These are phyloP conservation scores for Botrytis tulipae DNA, from an alignment of 2,329 filamentous ascomycete species.

Conservation along the genomic window DNA sequence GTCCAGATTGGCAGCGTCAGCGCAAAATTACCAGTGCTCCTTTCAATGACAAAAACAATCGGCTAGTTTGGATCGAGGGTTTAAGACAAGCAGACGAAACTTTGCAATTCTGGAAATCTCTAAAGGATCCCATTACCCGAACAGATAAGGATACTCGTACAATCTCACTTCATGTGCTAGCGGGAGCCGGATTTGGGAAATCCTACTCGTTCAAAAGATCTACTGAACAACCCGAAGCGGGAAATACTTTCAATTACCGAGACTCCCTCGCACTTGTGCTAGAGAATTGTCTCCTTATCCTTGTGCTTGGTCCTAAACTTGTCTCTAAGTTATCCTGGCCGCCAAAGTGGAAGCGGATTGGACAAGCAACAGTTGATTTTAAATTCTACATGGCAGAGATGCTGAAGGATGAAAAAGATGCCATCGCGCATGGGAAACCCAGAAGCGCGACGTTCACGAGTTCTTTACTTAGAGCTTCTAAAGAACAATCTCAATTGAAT, in stretches of 20 bases:
- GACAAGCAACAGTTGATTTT: background rate
- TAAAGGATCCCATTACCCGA: background rate
- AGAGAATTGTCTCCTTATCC: conserved; percentile 2
- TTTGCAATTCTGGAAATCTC: conserved; percentile 11
- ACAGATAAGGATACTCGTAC: conserved; percentile 6
- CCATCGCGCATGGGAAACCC: background rate
- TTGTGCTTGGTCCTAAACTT: background rate
- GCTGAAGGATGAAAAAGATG: conserved; percentile 1
- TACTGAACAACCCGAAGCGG: background rate
- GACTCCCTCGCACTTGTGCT: background rate
- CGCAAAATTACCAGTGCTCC: conserved; percentile 5
- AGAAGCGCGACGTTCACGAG: background rate
- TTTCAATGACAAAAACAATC: conserved; percentile 9
- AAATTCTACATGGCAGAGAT: conserved; percentile 4
- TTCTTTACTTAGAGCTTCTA: conserved; percentile 11
- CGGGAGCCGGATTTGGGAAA: conserved; percentile 5
- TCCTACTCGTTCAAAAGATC: conserved; percentile 8
- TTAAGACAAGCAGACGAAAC: conserved; percentile 14
- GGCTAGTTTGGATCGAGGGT: conserved; percentile 6
- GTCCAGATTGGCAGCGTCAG: conserved; percentile 10
- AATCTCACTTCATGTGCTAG: background rate
- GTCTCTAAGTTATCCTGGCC: background rate
- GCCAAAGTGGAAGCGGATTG: background rate
- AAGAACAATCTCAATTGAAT: background rate
- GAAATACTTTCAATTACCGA: background rate